Conservation (phyloP, 2,329 filamentous ascomycete species). For the Sporothrix curviconia region DNA sequence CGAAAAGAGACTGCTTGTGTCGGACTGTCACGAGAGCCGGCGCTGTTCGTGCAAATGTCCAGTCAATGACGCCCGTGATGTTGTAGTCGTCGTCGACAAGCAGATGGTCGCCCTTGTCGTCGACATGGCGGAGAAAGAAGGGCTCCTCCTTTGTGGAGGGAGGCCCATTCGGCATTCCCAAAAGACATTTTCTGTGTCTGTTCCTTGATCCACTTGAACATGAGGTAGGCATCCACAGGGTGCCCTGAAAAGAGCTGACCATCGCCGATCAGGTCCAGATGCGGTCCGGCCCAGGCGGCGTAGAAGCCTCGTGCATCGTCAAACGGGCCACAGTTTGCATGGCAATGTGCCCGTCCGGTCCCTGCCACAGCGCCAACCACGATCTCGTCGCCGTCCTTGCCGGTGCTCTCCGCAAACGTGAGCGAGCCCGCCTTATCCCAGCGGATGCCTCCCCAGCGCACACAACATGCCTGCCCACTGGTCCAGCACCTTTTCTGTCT, state of each 20-base stretch:
- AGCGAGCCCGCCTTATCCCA: slow-evolving; percentile 1
- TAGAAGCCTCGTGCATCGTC: neutral
- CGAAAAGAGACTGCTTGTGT: neutral
- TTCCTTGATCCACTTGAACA: neutral
- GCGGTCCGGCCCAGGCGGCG: neutral
- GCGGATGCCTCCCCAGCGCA: neutral
- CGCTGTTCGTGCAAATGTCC: slow-evolving; percentile 32
- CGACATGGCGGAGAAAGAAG: slow-evolving; percentile 7
- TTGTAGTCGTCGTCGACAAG: slow-evolving; percentile 1
- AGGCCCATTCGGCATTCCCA: neutral
- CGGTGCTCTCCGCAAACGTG: neutral
- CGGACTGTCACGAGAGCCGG: slow-evolving; percentile 3
- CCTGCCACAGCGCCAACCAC: neutral
- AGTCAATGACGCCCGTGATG: slow-evolving; percentile 10
- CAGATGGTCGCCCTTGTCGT: slow-evolving; percentile 14
- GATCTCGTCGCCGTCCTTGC: neutral
- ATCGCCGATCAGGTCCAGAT: neutral
- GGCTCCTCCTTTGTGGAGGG: too few species aligned
- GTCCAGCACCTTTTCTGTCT: slow-evolving; percentile 1
- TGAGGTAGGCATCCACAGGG: slow-evolving; percentile 4
- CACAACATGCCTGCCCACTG: slow-evolving; percentile 9
- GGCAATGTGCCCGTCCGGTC: slow-evolving; percentile 1
- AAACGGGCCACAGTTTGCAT: neutral
- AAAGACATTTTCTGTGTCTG: neutral
- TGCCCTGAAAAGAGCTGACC: slow-evolving; percentile 7